Evolutionary conservation across 169 alveolate genomes (phyloP).

Genomic region (Plasmodium yoelii): DNA sequence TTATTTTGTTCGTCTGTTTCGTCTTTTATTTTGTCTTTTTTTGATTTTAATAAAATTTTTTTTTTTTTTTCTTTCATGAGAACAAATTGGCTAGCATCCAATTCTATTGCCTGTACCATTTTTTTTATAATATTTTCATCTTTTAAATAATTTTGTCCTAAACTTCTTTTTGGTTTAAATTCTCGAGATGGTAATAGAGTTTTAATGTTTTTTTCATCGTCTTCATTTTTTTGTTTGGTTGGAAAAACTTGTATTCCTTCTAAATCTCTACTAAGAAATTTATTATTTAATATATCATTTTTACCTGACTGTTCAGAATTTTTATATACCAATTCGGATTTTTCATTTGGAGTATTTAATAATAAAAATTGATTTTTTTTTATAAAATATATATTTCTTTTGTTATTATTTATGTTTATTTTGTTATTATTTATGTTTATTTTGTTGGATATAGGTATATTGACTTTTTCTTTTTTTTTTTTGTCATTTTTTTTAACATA

Average conservation of each 20-base stretch:
- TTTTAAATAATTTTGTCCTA: conserved; percentile 88
- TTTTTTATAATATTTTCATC: conserved; percentile 81
- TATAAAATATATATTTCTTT: too few species aligned
- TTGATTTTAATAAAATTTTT: not conserved
- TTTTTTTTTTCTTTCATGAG: not conserved
- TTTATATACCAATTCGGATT: not conserved
- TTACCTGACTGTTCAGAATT: not conserved
- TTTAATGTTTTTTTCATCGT: not conserved
- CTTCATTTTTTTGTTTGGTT: conserved; percentile 9
- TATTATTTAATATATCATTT: not conserved
- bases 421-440: too few species aligned
- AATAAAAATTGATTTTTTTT: too few species aligned
- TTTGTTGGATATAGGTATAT: too few species aligned
- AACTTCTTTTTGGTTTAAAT: conserved; percentile 88
- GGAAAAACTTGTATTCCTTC: conserved; percentile 63
- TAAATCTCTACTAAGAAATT: conserved; percentile 23
- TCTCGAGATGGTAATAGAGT: conserved; percentile 57
- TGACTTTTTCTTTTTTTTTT: too few species aligned
- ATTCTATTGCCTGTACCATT: conserved; percentile 57
- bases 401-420: too few species aligned
- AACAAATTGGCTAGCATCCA: not conserved
- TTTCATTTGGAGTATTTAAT: too few species aligned
- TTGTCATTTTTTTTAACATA: too few species aligned
- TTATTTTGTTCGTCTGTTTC: not conserved
- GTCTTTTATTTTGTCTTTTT: not conserved